phyloP scores from a whole-genome alignment of 208 protist genomes.

The Porcisia hertigi region DNA sequence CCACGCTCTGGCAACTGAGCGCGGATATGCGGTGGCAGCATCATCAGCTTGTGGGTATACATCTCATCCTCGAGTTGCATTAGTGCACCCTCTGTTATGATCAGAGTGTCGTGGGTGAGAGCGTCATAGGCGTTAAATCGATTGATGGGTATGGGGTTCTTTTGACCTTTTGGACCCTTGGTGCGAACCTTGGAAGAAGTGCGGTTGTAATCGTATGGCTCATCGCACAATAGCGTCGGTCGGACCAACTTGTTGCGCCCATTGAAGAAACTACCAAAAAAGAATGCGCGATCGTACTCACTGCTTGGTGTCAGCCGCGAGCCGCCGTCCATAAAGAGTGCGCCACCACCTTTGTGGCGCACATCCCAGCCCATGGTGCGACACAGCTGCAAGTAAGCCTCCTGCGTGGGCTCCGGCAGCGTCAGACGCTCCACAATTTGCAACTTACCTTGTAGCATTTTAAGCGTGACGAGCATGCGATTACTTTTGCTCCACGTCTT shows the following conservation, averaged over 20 bases:
- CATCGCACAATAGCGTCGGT: constrained; percentile 85
- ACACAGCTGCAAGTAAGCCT: constrained; percentile 80
- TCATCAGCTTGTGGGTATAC: constrained; percentile 79
- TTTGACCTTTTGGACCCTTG: constrained; percentile 86
- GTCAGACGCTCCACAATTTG: constrained; percentile 86
- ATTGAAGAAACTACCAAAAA: constrained; percentile 92
- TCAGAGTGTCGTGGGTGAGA: constrained; percentile 79
- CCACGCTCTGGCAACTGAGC: constrained; percentile 79
- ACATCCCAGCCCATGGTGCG: constrained; percentile 89
- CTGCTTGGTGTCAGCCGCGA: constrained; percentile 83
- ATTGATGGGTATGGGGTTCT: constrained; percentile 92
- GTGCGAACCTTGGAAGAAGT: constrained; percentile 69
- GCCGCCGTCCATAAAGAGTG: constrained; percentile 92
- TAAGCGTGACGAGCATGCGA: constrained; percentile 88
- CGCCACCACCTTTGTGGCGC: constrained; percentile 85
- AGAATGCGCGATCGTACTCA: constrained; percentile 89
- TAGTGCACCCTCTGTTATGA: constrained; percentile 89
- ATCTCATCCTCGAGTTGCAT: constrained; percentile 90
- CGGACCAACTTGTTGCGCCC: constrained; percentile 90
- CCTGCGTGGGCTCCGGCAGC: constrained; percentile 79
- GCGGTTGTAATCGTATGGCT: constrained; percentile 88
- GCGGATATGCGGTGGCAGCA: constrained; percentile 90
- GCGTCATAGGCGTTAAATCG: constrained; percentile 92
- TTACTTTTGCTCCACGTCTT: constrained; percentile 88
- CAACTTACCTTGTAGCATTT: constrained; percentile 89